Base-by-base conservation (phyloP, 345 rosid species). In the Eutrema yunnanense region DNA sequence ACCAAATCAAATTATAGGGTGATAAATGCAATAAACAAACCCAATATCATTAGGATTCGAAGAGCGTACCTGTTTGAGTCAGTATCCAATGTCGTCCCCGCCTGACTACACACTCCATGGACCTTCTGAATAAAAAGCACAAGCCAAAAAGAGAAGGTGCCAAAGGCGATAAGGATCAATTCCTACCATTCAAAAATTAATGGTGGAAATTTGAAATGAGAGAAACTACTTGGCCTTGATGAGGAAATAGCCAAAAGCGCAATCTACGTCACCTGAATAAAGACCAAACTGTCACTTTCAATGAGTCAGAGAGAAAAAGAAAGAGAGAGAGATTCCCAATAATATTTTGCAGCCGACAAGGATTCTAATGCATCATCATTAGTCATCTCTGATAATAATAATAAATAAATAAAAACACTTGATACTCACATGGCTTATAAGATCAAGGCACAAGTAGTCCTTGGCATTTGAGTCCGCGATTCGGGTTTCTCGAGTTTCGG, bases 131-230 rank as follows among this genome's bases (percentile, higher is more conserved):
- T 29, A 70, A 43, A 16, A 56, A 57, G 75, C 65, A 69, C 65
- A 70, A 46, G 75, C 71, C 71, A 69, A 58, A 69, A 40, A 44
- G 38, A 67, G 48, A 44, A 16, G 59, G 49, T 41, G 67, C 48
- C 56, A 55, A 81, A 76, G 72, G 72, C 19, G 93, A 84, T 83
- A 79, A 85, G 92, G 61, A 54, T 48, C 60, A 63, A 56, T 81
- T 55, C 46, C 82, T 67, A 76, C 95, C 92, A 75, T 85, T 72
- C 66, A 82, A 74, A 62, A 67, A 37, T 29, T 49, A 48, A 74
- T 38, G 82, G 80, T 73, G 54, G 76, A 27, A 61, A 51, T 54
- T 67, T 33, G 67, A 56, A 69, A 62, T 41, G 12, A 69, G 66
- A 47, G 71, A 38, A 69, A 71, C 71, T 46, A 63, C 55, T 59